Evolutionary conservation across 169 alveolate genomes (phyloP), one percentile per base, ranked within the genome.

Genomic region (Plasmodium fragile): DNA sequence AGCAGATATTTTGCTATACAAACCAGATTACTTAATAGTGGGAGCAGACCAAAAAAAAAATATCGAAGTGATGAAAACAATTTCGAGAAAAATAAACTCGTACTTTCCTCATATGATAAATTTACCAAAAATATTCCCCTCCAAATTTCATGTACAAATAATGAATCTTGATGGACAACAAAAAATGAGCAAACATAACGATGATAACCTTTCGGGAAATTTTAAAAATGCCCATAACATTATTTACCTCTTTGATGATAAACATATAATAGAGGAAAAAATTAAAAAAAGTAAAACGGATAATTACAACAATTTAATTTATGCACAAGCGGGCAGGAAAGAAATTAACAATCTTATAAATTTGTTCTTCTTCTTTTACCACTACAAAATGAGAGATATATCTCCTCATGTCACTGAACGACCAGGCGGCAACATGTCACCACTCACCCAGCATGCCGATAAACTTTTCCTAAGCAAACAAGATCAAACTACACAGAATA

Each of bases 341-440:
- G 93, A 87, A 87, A 87, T 87, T 25, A 87, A 87, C 71, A 87
- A 87, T 65, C 93, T 87, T 18, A 87, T 87, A 25, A 87, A 87
- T 78, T 53, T 87, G 16, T 87, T 53, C 71, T 55, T 87, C 41
- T 87, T 87, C 28, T 87, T 87, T 59, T 87, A 55, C 49, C 80
- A 87, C 52, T 30, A 87, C 32, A 18, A 87, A 55, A 59, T 87
- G 45, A 78, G 70, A 70, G 65, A 30, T 7, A n/a, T 65, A 3
- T 8, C 25, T 22, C 10, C 13, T 36, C 25, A 6, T 16, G 34
- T 18, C 11, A n/a, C 0, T 39, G 22, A 39, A 45, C 18, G n/a
- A 6, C 18, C 30, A 6, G 13, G 22, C 7, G 5, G 18, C 11
- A 4, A 45, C 13, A 72, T 0, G n/a, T 1, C 75, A 45, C 22